Conservation (phyloP, 768 basidiomycete genomes). For the Termitomyces sp. region DNA sequence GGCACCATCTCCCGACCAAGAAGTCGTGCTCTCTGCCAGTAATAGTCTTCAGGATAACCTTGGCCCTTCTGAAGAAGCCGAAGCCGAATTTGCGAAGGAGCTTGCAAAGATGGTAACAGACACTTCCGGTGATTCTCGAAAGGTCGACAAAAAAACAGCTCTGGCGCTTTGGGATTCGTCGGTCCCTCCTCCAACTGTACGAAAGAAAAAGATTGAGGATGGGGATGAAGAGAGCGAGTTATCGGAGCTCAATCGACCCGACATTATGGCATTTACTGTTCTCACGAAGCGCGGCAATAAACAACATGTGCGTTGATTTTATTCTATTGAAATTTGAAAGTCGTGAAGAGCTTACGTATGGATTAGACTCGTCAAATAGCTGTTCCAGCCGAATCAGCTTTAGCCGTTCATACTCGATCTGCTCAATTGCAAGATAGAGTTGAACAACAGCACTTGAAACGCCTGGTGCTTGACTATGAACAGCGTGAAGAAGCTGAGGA, state of each 20-base stretch:
- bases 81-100: slow-evolving; percentile 92
- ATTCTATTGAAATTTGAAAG: slow-evolving; percentile 1
- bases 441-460: slow-evolving; percentile 95
- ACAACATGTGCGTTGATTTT: slow-evolving; percentile 64
- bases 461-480: slow-evolving; percentile 88
- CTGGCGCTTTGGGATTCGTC: slow-evolving; percentile 87
- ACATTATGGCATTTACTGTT: slow-evolving; percentile 87
- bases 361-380: slow-evolving; percentile 78
- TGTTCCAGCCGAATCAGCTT: slow-evolving; percentile 79
- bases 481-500: slow-evolving; percentile 86
- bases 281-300: slow-evolving; percentile 92
- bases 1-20: slow-evolving; percentile 78
- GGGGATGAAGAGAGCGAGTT: slow-evolving; percentile 44
- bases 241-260: slow-evolving; percentile 26
- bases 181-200: slow-evolving; percentile 59
- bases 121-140: slow-evolving; percentile 74
- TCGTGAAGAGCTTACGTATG: slow-evolving; percentile 6
- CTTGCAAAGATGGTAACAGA: slow-evolving; percentile 94
- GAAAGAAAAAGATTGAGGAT: slow-evolving; percentile 65
- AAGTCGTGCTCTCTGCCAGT: slow-evolving; percentile 60
- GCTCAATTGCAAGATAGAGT: slow-evolving; percentile 93
- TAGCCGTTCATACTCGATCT: slow-evolving; percentile 86
- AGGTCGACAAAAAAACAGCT: slow-evolving; percentile 85
- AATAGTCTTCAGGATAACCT: slow-evolving; percentile 59
- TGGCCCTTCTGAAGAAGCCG: slow-evolving; percentile 84